These are phyloP conservation scores for Penicillium crustosum DNA, from an alignment of 2,329 filamentous ascomycete genomes.

Conservation along the genomic window DNA sequence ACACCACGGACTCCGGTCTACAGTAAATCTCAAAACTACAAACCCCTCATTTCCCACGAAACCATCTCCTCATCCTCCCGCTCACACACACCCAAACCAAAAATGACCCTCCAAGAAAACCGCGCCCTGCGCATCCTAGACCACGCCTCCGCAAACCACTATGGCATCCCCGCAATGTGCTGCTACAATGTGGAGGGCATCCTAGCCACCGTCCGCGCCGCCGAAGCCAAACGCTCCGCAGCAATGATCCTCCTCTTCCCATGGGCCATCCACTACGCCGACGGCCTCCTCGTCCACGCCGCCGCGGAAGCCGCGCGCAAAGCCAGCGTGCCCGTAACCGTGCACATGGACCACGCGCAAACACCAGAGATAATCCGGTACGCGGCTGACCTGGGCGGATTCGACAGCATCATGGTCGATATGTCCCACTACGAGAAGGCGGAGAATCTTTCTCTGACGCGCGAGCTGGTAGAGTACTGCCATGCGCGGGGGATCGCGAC, in stretches of 20 bases:
- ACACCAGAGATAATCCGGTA: conserved; percentile 61
- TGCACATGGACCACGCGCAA: conserved; percentile 68
- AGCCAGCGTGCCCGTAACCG: conserved; percentile 59
- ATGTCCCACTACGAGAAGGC: conserved; percentile 72
- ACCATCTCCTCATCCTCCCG: neutral
- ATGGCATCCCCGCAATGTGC: conserved; percentile 63
- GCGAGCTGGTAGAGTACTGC: conserved; percentile 63
- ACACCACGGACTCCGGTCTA: neutral
- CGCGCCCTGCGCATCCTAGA: conserved; percentile 58
- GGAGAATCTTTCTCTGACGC: conserved; percentile 66
- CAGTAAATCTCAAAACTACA: neutral
- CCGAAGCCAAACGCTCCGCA: conserved; percentile 65
- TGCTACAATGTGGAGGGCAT: conserved; percentile 71
- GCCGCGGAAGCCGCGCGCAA: conserved; percentile 57
- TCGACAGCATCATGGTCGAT: conserved; percentile 75
- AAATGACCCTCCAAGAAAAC: conserved; percentile 47
- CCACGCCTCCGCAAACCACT: conserved; percentile 55
- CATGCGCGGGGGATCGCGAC: conserved; percentile 65
- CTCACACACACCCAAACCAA: conserved; percentile 31
- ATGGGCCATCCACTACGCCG: conserved; percentile 69
- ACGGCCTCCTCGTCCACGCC: conserved; percentile 55
- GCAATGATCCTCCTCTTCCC: conserved; percentile 73
- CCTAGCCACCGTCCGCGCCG: conserved; percentile 66
- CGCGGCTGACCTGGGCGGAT: conserved; percentile 61
- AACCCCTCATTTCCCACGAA: neutral